phyloP scores from a whole-genome alignment of 805 yeast species.

The Candida silvatica region DNA sequence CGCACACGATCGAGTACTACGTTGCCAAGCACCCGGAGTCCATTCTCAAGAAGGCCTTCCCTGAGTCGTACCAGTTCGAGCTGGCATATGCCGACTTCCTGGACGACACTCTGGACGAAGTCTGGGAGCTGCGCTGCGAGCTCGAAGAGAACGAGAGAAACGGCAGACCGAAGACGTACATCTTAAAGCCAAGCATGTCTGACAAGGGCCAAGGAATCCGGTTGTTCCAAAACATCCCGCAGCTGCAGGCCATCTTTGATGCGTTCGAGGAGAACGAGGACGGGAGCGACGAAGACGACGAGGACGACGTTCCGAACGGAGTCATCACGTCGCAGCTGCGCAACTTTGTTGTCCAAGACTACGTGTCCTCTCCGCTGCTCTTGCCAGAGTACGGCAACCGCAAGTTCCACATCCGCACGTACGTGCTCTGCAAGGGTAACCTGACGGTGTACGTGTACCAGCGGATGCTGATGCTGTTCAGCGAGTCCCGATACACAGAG shows the following conservation, averaged over 20 bases:
- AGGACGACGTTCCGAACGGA: constrained; percentile 39
- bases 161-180: constrained; percentile 50
- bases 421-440: constrained; percentile 69
- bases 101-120: constrained; percentile 89
- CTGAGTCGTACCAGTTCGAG: constrained; percentile 73
- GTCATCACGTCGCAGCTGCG: constrained; percentile 81
- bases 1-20: constrained; percentile 75
- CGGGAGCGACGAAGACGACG: constrained; percentile 52
- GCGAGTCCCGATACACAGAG: constrained; percentile 39
- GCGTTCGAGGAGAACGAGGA: constrained; percentile 67
- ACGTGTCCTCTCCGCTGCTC: constrained; percentile 60
- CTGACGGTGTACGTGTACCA: constrained; percentile 72
- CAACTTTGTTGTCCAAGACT: constrained; percentile 86
- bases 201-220: constrained; percentile 96
- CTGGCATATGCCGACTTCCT: constrained; percentile 93
- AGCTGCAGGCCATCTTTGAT: constrained; percentile 76
- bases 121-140: constrained; percentile 79
- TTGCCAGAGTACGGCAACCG: constrained; percentile 48
- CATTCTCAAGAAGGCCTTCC: constrained; percentile 49
- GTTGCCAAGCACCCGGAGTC: constrained; percentile 68
- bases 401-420: constrained; percentile 86
- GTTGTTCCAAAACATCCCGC: constrained; percentile 67
- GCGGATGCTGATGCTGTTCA: constrained; percentile 76
- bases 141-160: constrained; percentile 40
- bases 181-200: constrained; percentile 93